Conservation (phyloP, 225 moss, liverwort and hornwort species). For the Neckera pumila region DNA sequence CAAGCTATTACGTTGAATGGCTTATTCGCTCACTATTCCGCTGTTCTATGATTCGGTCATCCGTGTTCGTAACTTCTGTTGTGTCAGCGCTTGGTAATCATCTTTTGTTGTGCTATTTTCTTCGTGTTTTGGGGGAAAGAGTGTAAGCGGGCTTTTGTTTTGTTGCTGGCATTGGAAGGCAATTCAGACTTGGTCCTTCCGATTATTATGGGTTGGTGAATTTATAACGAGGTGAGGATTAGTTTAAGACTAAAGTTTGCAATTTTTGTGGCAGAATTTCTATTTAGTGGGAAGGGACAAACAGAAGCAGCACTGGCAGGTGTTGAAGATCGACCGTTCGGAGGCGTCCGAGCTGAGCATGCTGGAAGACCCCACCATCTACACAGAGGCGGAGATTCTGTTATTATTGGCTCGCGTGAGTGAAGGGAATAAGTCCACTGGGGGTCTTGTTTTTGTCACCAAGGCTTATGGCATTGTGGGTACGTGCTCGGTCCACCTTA, state of each 20-base stretch:
- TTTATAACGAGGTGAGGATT: neutral
- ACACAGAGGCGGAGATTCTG: constrained; percentile 75
- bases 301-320: constrained; percentile 81
- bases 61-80: neutral
- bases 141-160: neutral
- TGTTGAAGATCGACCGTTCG: constrained; percentile 86
- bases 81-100: neutral
- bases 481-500: neutral
- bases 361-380: constrained; percentile 84
- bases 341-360: constrained; percentile 79
- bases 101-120: neutral
- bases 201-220: neutral
- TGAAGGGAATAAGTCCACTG: constrained; percentile 81
- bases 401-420: constrained; percentile 70
- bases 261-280: constrained; percentile 31
- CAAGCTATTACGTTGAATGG: too few species aligned
- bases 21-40: neutral
- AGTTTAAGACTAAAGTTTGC: neutral
- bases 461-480: constrained; percentile 95
- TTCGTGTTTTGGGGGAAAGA: neutral
- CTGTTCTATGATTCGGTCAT: neutral
- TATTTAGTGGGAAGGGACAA: constrained; percentile 84
- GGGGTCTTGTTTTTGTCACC: constrained; percentile 66
- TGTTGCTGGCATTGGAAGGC: neutral
- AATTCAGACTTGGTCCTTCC: neutral